These are phyloP conservation scores for Suillus cothurnatus DNA, from an alignment of 768 basidiomycete species.

Conservation along the genomic window DNA sequence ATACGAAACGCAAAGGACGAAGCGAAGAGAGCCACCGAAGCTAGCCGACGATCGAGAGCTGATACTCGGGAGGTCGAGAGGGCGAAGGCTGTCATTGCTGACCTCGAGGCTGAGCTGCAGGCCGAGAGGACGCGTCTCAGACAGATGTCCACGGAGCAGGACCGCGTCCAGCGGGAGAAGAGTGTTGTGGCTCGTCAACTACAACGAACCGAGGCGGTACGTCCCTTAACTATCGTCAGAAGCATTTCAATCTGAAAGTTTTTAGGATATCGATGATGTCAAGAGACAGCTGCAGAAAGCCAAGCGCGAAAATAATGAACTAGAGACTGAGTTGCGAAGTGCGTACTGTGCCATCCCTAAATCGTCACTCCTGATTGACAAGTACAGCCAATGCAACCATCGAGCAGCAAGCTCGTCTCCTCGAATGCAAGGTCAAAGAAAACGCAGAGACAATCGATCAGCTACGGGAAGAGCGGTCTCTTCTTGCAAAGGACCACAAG, in stretches of 20 bases:
- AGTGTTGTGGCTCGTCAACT: conserved; percentile 63
- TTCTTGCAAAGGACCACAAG: conserved; percentile 71
- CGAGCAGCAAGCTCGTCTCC: conserved; percentile 72
- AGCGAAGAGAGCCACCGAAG: conserved; percentile 53
- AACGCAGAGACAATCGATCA: conserved; percentile 73
- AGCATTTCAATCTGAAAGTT: conserved; percentile 11
- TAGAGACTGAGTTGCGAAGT: conserved; percentile 79
- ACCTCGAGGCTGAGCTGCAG: conserved; percentile 72
- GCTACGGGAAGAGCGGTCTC: conserved; percentile 73
- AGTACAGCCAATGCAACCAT: conserved; percentile 58
- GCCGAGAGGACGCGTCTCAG: conserved; percentile 69
- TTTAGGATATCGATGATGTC: conserved; percentile 79
- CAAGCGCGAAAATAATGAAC: conserved; percentile 72
- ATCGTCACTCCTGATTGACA: conserved; percentile 16
- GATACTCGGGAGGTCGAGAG: conserved; percentile 71
- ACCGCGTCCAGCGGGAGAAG: conserved; percentile 63
- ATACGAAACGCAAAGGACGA: conserved; percentile 62
- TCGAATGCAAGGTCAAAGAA: conserved; percentile 68
- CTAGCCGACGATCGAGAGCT: conserved; percentile 47
- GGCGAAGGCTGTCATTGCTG: conserved; percentile 63
- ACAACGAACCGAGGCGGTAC: conserved; percentile 70
- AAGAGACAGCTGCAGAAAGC: conserved; percentile 64
- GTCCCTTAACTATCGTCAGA: conserved; percentile 19
- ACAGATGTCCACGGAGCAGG: conserved; percentile 63
- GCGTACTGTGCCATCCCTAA: conserved; percentile 19